phyloP scores from a whole-genome alignment of 148 eudicot genomes.

The Amaranthus hypochondriacus region DNA sequence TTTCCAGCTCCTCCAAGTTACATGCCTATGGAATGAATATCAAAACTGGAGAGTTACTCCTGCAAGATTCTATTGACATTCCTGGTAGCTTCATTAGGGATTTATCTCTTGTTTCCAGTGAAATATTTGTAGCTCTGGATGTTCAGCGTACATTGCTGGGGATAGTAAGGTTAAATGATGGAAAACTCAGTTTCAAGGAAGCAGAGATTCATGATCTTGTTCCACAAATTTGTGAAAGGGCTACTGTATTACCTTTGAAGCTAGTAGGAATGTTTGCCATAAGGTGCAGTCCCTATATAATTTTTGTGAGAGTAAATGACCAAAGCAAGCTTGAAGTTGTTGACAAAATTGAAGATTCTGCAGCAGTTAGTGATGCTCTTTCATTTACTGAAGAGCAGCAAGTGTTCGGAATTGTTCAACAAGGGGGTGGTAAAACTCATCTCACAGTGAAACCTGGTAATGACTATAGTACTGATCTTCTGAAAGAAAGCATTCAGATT shows the following conservation, averaged over 20 bases:
- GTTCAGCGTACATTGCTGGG: slow-evolving; percentile 53
- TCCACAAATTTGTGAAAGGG: slow-evolving; percentile 52
- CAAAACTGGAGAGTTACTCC: slow-evolving; percentile 67
- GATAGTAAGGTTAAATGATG: slow-evolving; percentile 46
- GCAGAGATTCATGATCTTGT: slow-evolving; percentile 52
- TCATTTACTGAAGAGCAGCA: slow-evolving; percentile 56
- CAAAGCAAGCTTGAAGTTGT: slow-evolving; percentile 51
- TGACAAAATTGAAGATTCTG: slow-evolving; percentile 49
- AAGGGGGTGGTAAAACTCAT: slow-evolving; percentile 48
- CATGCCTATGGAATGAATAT: slow-evolving; percentile 52
- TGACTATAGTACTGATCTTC: slow-evolving; percentile 54
- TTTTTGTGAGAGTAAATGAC: slow-evolving; percentile 49
- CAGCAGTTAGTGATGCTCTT: slow-evolving; percentile 67
- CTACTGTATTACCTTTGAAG: slow-evolving; percentile 50
- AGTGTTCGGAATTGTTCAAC: slow-evolving; percentile 77
- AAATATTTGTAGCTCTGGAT: slow-evolving; percentile 66
- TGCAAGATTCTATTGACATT: slow-evolving; percentile 40
- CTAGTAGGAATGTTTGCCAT: slow-evolving; percentile 57
- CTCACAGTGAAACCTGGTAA: slow-evolving; percentile 61
- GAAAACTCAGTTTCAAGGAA: slow-evolving; percentile 48
- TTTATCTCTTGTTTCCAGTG: slow-evolving; percentile 49
- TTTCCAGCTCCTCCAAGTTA: slow-evolving; percentile 46
- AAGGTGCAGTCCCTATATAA: slow-evolving; percentile 34
- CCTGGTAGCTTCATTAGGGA: slow-evolving; percentile 72
- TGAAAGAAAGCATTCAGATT: slow-evolving; percentile 65